phyloP scores from a whole-genome alignment of 2,329 filamentous ascomycete genomes.

The Capronia americana region DNA sequence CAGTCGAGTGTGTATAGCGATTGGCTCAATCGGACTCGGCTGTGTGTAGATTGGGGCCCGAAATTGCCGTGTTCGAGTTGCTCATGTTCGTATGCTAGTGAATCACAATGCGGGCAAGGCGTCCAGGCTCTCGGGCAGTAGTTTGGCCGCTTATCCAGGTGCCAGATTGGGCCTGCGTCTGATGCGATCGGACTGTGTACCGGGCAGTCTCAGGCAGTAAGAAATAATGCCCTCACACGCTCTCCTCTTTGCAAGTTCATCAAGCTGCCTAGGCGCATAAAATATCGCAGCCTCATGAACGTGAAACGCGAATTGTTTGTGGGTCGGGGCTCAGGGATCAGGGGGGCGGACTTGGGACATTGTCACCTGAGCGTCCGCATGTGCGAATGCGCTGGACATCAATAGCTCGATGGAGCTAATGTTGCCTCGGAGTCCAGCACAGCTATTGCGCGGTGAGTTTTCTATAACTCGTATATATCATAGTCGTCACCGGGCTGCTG shows the following conservation, averaged over 20 bases:
- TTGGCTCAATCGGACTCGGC: conserved; percentile 1
- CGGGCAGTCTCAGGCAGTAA: too few relatives aligned
- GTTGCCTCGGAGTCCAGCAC: too few relatives aligned
- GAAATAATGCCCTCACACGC: not conserved
- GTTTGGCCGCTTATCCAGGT: not conserved
- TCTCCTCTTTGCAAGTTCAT: not conserved
- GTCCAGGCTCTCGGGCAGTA: not conserved
- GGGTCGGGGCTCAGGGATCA: too few relatives aligned
- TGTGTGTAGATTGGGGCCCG: not conserved
- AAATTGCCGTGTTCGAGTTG: not conserved
- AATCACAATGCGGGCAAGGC: not conserved
- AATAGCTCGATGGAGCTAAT: not conserved
- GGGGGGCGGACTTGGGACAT: not conserved
- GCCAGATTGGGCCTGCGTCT: not conserved
- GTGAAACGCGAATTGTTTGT: not conserved
- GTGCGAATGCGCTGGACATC: not conserved
- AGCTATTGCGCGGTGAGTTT: not conserved
- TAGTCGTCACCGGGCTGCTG: not conserved
- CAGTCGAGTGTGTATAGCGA: not conserved
- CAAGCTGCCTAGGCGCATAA: not conserved
- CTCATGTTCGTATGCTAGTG: not conserved
- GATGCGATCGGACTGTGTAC: too few relatives aligned
- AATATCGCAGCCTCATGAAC: not conserved
- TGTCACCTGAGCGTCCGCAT: not conserved
- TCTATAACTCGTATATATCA: not conserved